Conservation (phyloP, 257 asterid genomes). For the Leonotis leonurus region DNA sequence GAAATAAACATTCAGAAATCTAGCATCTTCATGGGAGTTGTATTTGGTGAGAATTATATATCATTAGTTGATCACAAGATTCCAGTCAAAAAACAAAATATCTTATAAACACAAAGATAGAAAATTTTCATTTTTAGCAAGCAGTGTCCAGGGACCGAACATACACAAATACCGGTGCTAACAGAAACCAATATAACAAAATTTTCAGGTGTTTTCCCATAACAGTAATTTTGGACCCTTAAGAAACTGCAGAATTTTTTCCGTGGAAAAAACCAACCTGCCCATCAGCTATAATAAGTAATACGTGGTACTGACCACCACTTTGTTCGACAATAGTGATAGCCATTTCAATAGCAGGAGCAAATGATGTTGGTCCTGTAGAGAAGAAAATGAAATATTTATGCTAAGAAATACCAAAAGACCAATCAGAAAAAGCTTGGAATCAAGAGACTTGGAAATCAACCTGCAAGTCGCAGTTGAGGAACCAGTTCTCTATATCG, state of each 20-base stretch:
- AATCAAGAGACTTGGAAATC: not conserved
- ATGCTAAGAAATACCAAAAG: not conserved
- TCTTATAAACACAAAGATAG: not conserved
- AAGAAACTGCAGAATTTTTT: not conserved
- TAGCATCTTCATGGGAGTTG: not conserved
- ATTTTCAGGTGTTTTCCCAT: not conserved
- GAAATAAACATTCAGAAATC: not conserved
- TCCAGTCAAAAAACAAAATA: not conserved
- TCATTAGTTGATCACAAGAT: not conserved
- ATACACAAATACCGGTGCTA: not conserved
- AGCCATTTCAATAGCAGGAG: slow-evolving; percentile 84
- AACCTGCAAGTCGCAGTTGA: slow-evolving; percentile 82
- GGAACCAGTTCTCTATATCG: slow-evolving; percentile 92
- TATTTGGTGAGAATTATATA: not conserved
- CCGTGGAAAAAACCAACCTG: slow-evolving; percentile 39
- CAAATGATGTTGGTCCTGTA: slow-evolving; percentile 92
- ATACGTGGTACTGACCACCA: slow-evolving; percentile 88
- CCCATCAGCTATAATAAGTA: slow-evolving; percentile 85
- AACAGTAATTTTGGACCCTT: not conserved
- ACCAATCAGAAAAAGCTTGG: not conserved
- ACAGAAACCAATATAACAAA: not conserved
- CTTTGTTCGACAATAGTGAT: slow-evolving; percentile 83
- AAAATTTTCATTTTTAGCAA: not conserved
- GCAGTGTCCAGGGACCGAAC: not conserved
- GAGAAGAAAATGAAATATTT: not conserved